Base-by-base conservation (phyloP, 352 stramenopile genomes). In the Globisporangium solare region DNA sequence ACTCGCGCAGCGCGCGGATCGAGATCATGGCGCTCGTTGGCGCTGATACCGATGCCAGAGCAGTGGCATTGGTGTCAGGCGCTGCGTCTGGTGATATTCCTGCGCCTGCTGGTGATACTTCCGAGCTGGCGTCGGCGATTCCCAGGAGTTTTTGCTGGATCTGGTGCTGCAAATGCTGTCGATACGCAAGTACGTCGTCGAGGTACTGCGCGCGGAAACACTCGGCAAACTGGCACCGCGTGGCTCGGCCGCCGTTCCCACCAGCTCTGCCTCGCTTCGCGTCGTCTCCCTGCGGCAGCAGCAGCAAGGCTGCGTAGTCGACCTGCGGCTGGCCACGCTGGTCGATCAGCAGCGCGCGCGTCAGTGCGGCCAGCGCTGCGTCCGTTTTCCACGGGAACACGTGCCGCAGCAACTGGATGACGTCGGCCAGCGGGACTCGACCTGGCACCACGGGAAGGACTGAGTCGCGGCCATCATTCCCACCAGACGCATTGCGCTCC, bases 361-460 rank as follows among this genome's bases (percentile, higher is more conserved):
- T 66, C 0, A 92, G 49, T 31, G 70, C 51, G 45, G 57, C 70
- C 14, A 89, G 62, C 11, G 67, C 60, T 0, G 22, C 22, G 40
- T 89, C 79, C 0, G 59, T 64, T 54, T 91, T 91, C 78, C 78
- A 91, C 0, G 81, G 78, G 53, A 86, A 91, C 4, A 71, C 56
- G 1, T 77, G 58, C 1, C 74, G 63, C 7, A 92, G 49, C 0
- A 74, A 65, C 15, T 64, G 70, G 4, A 92, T 35, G 3, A 85
- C 66, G 11, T 83, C 71, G 1, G 73, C 66, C 1, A 89, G 42
- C 1, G 58, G 69, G 2, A 92, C 67, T 3, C 64, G 63, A 10
- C 64, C 68, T 17, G 52, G 58, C 35, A 54, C 49, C 60, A 31
- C 17, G 39, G 15, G 18, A 27, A 37, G 10, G 7, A 27, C 0